Evolutionary conservation across 345 rosid genomes (phyloP).

Genomic region (Hibiscus tridactylites): DNA sequence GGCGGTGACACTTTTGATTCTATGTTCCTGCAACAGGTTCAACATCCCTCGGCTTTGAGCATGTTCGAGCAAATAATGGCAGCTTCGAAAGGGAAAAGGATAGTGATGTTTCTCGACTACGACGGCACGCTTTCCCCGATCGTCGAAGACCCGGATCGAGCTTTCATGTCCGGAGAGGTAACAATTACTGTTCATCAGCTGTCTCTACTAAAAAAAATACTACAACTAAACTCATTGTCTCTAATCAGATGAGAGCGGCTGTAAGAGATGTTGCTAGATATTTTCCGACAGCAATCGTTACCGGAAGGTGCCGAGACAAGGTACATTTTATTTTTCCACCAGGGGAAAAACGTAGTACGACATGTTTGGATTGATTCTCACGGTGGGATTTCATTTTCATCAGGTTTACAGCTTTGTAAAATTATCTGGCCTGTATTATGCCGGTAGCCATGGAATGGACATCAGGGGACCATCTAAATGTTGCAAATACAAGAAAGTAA

Average conservation of each 20-base stretch:
- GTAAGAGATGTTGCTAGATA: constrained; percentile 55
- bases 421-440: constrained; percentile 72
- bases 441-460: constrained; percentile 99
- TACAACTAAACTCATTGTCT: not conserved
- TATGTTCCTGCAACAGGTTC: constrained; percentile 29
- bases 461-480: constrained; percentile 69
- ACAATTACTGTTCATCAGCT: not conserved
- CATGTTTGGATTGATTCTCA: not conserved
- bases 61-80: constrained; percentile 60
- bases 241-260: constrained; percentile 66
- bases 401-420: constrained; percentile 83
- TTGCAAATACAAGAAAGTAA: constrained; percentile 36
- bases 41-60: constrained; percentile 76
- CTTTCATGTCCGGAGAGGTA: constrained; percentile 82
- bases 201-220: not conserved
- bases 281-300: constrained; percentile 95
- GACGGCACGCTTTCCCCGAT: constrained; percentile 97
- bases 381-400: not conserved
- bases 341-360: not conserved
- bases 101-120: constrained; percentile 92
- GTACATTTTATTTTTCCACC: constrained; percentile 24
- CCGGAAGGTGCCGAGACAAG: constrained; percentile 92
- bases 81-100: constrained; percentile 61
- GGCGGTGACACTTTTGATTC: not conserved
- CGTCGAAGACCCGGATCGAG: constrained; percentile 88